Base-by-base conservation (phyloP, 2,329 filamentous ascomycete species). In the Fusarium scirpi region DNA sequence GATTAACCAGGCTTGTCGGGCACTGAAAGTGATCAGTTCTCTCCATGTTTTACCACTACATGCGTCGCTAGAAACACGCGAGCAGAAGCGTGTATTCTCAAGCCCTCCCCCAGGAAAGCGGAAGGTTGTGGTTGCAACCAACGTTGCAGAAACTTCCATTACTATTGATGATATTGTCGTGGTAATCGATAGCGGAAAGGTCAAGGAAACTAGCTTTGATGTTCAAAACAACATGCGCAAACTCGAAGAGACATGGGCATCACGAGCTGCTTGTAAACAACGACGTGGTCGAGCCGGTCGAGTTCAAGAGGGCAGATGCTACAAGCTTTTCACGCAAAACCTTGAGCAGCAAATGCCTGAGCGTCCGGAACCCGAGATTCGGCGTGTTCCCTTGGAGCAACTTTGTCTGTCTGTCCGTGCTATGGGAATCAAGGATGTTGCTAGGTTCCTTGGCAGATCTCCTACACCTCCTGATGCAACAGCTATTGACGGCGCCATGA, bases 91-190 rank as follows among this genome's bases (percentile, higher is more conserved):
- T 25, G 96, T 99, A 1, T 99, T 99, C 78, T 86, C 89, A 29
- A 85, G 86, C 16, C 83, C 96, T 7, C 94, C 95, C 0, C 79
- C 83, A 5, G 94, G 94, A 1, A 94, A 93, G 80, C 88, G 96
- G 38, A 99, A 99, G 81, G 89, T 99, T 15, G 92, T 99, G 34
- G 93, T 95, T 9, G 93, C 96, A 2, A 99, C 96, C 46, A 99
- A 99, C 76, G 95, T 99, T 4, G 96, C 96, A 3, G 96, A 99
- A 79, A 99, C 96, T 0, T 98, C 96, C 4, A 98, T 99, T 78
- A 99, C 96, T 0, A 99, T 99, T 65, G 94, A 98, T 77, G 96
- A 99, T 77, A 93, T 99, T 56, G 92, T 98, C 4, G 95, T 93
- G 4, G 96, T 99, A 47, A 95, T 99, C 69, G 96, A 99, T 78